Evolutionary conservation across 768 basidiomycete species (phyloP).

Genomic region (Floccularia luteovirens): DNA sequence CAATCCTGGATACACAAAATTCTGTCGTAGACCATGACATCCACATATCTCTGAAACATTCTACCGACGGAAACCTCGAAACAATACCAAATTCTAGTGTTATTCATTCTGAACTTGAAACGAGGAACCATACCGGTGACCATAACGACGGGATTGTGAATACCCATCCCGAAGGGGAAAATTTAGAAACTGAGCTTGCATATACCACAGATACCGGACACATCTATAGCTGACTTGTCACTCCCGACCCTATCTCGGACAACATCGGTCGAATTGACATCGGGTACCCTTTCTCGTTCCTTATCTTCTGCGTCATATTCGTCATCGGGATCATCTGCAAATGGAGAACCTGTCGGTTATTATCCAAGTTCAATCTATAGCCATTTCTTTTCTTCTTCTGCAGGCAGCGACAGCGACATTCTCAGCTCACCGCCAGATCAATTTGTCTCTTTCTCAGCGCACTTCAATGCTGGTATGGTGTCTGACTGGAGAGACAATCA

Average conservation of each 20-base stretch:
- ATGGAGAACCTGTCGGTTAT: conserved; percentile 3
- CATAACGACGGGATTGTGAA: conserved; percentile 14
- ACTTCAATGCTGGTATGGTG: conserved; percentile 12
- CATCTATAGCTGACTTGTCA: conserved; percentile 13
- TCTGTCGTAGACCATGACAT: background rate
- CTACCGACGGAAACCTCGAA: background rate
- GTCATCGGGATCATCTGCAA: conserved; percentile 21
- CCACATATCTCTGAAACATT: background rate
- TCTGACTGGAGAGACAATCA: conserved; percentile 11
- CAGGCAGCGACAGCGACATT: conserved; percentile 18
- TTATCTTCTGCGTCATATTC: conserved; percentile 28
- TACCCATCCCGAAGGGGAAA: conserved; percentile 1
- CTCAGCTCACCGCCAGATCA: conserved; percentile 17
- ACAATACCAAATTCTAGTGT: background rate
- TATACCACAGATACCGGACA: conserved; percentile 11
- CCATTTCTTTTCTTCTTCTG: conserved; percentile 13
- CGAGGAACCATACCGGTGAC: conserved; percentile 8
- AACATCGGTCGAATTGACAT: conserved; percentile 20
- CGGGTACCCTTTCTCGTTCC: conserved; percentile 32
- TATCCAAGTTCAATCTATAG: background rate
- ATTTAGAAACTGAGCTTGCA: conserved; percentile 6
- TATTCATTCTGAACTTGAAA: too few relatives aligned
- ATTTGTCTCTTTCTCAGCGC: conserved; percentile 12
- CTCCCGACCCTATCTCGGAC: conserved; percentile 24
- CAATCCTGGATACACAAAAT: background rate